phyloP scores from a whole-genome alignment of 23 red algal genomes.

The Cyanidioschyzon merolae region DNA sequence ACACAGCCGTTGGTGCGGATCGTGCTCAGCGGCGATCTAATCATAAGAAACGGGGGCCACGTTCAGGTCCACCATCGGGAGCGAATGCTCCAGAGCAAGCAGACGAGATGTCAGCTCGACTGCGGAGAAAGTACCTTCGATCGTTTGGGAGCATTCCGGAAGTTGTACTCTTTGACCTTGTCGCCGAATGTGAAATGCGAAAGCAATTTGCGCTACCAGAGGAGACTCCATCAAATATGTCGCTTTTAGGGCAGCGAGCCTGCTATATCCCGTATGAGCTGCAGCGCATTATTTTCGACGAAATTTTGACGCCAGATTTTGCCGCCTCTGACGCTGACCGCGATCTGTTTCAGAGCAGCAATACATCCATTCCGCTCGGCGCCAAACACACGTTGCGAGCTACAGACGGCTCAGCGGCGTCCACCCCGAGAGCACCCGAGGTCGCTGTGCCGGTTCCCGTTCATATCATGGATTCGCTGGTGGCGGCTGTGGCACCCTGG shows the following conservation, averaged over 20 bases:
- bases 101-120: no score
- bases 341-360: background rate
- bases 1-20: no score
- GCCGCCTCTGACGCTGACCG: background rate
- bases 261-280: conserved; percentile 18
- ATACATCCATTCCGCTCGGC: background rate
- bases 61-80: no score
- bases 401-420: background rate
- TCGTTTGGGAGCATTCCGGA: background rate
- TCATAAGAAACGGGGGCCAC: no score
- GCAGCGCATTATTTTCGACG: conserved; percentile 24
- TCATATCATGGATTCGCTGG: conserved; percentile 14
- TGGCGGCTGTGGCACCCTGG: background rate
- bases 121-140: background rate
- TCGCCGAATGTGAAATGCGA: background rate
- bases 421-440: background rate
- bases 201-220: background rate
- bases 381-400: background rate
- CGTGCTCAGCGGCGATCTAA: no score
- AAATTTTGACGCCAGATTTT: background rate
- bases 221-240: no score
- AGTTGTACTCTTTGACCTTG: background rate
- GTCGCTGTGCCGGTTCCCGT: conserved; percentile 1
- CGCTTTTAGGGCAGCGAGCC: background rate
- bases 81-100: no score